phyloP scores from a whole-genome alignment of 1,284 basidiomycete genomes.

The Puccinia brachypodii region DNA sequence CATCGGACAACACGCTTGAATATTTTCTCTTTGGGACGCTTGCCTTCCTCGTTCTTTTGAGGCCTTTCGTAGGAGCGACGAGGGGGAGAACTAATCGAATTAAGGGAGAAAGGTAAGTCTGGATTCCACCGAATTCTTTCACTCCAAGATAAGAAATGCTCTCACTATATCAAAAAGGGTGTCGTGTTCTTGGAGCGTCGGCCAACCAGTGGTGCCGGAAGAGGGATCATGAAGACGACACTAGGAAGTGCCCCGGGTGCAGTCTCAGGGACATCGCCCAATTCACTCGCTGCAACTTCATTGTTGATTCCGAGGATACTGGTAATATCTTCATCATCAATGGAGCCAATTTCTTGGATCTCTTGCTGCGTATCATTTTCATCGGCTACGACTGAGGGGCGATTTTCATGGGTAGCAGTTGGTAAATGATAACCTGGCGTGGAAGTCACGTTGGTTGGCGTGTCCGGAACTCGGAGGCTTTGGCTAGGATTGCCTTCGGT shows the following conservation, averaged over 20 bases:
- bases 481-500: background rate
- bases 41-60: slow-evolving; percentile 33
- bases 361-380: background rate
- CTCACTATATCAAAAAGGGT: slow-evolving; percentile 44
- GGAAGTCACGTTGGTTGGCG: background rate
- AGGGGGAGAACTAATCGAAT: slow-evolving; percentile 5
- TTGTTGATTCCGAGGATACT: background rate
- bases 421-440: slow-evolving; percentile 14
- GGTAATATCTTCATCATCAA: background rate
- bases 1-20: slow-evolving; percentile 25
- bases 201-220: slow-evolving; percentile 21
- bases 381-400: background rate
- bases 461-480: background rate
- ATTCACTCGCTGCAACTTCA: slow-evolving; percentile 1
- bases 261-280: background rate
- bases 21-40: slow-evolving; percentile 39
- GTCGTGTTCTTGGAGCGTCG: slow-evolving; percentile 36
- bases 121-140: too few relatives aligned
- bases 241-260: slow-evolving; percentile 30
- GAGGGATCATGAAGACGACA: slow-evolving; percentile 39
- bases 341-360: background rate
- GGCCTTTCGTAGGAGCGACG: slow-evolving; percentile 32
- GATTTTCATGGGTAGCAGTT: background rate
- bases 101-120: too few relatives aligned
- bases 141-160: background rate